Evolutionary conservation across 2,329 filamentous ascomycete genomes (phyloP), one percentile per base, ranked within the genome.

Genomic region (Pestalotiopsis sp.): DNA sequence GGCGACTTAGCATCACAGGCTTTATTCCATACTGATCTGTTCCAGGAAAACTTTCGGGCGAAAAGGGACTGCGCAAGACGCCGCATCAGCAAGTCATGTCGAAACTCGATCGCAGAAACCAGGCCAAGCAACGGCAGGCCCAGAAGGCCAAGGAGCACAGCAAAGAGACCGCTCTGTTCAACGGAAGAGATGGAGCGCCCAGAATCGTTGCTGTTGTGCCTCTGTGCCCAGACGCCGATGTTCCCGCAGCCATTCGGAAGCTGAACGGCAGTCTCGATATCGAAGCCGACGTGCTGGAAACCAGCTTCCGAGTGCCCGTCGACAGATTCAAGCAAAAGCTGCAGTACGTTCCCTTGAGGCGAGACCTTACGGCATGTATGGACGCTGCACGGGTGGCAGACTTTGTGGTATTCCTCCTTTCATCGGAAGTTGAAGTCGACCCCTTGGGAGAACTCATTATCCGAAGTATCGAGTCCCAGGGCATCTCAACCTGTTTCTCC

Each of bases 1-100:
- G 12, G 45, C 31, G 2, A 14, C 2, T 17, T n/a, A 11, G 7
- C 1, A 20, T 2, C 38, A 13, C 3, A 17, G 14, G 6, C 17
- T 6, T 4, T 3, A 27, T 7, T 9, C 9, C 7, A 36, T 11
- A 52, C 45, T 64, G 12, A 64, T 25, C 9, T 49, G 39, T 20
- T 68, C 49, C 71, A 96, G 93, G 95, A 78, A 96, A 96, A 81
- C 87, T 95, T 64, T 91, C 86, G 67, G 84, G 89, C 76, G 93
- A 97, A 77, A 89, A 87, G 75, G 91, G 91, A 70, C 85, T 86
- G 75, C 90, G 95, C 77, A 97, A 93, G 81, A 97, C 95, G 17
- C 93, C 93, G 67, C 94, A 97, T 80, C 96, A 99, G 80, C 94
- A 97, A 83, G 90, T 98, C 82, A 95, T 98, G 93, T 97, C 94